These are phyloP conservation scores for Aciculoconidium aculeatum DNA, from an alignment of 805 yeast genomes.

Conservation along the genomic window DNA sequence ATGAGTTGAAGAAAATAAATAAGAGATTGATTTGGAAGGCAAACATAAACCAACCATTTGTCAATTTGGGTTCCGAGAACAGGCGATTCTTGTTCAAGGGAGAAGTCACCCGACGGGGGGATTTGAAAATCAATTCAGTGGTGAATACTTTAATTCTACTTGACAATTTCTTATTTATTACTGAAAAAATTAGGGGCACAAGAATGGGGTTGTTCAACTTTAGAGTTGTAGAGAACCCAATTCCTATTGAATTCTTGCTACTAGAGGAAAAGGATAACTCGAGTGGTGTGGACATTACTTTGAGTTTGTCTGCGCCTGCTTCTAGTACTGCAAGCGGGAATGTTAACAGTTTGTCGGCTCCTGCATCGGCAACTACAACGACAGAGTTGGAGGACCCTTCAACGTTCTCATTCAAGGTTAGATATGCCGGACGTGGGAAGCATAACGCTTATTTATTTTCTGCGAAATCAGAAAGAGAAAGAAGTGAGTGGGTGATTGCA, in stretches of 20 bases:
- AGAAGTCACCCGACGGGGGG: conserved; percentile 54
- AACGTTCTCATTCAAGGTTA: conserved; percentile 43
- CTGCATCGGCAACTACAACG: not conserved
- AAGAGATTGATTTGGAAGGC: conserved; percentile 50
- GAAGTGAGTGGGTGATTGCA: conserved; percentile 52
- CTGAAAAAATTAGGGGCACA: conserved; percentile 47
- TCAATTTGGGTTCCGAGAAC: conserved; percentile 35
- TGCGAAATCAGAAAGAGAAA: conserved; percentile 42
- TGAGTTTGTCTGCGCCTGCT: too few relatives aligned
- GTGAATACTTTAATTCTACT: conserved; percentile 50
- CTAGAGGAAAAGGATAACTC: conserved; percentile 38
- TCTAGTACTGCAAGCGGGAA: not conserved
- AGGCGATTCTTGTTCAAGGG: conserved; percentile 58
- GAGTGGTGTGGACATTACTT: conserved; percentile 4
- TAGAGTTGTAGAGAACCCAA: conserved; percentile 48
- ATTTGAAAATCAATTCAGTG: conserved; percentile 53
- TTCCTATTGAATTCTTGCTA: conserved; percentile 53
- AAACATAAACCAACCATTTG: conserved; percentile 29
- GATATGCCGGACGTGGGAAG: conserved; percentile 53
- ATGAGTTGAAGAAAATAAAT: conserved; percentile 49
- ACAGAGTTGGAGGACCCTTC: conserved; percentile 23
- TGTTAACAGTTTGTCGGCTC: too few relatives aligned
- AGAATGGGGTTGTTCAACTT: conserved; percentile 11
- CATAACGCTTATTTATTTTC: conserved; percentile 48
- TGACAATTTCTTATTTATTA: conserved; percentile 66